Percentiles rank a stretch among this genome's conserved stretches.
Evolutionary conservation across 805 yeast species (phyloP).

Genomic region (Millerago galiae): DNA sequence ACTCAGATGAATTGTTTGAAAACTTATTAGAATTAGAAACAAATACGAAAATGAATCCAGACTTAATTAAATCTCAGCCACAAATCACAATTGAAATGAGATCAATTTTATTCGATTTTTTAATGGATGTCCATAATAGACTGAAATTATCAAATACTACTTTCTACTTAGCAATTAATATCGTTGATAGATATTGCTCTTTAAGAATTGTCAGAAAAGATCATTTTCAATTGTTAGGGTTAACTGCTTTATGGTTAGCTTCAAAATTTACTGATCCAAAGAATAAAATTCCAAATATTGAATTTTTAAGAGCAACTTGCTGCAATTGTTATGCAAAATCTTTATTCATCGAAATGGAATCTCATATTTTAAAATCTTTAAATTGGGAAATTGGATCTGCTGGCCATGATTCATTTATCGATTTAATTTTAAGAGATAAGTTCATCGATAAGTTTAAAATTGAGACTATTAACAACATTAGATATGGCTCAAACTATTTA

Average conservation of each 20-base stretch:
- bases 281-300: conserved; percentile 50
- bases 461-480: conserved; percentile 39
- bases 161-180: conserved; percentile 58
- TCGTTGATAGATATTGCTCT: conserved; percentile 83
- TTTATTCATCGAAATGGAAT: conserved; percentile 61
- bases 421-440: conserved; percentile 40
- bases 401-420: conserved; percentile 59
- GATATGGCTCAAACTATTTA: conserved; percentile 50
- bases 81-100: conserved; percentile 52
- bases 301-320: conserved; percentile 47
- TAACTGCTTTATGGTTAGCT: conserved; percentile 87
- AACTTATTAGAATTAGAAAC: conserved; percentile 31
- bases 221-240: conserved; percentile 80
- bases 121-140: conserved; percentile 64
- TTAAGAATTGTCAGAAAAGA: conserved; percentile 71
- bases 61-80: conserved; percentile 31
- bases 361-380: conserved; percentile 54
- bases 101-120: conserved; percentile 71
- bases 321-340: conserved; percentile 51
- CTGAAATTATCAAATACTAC: conserved; percentile 58
- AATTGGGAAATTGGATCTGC: conserved; percentile 60
- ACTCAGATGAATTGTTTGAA: conserved; percentile 34
- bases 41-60: conserved; percentile 22
- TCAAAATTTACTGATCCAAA: conserved; percentile 70
- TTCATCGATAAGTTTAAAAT: conserved; percentile 20